phyloP scores from a whole-genome alignment of 2,329 filamentous ascomycete species.

The Trichophyton rubrum region DNA sequence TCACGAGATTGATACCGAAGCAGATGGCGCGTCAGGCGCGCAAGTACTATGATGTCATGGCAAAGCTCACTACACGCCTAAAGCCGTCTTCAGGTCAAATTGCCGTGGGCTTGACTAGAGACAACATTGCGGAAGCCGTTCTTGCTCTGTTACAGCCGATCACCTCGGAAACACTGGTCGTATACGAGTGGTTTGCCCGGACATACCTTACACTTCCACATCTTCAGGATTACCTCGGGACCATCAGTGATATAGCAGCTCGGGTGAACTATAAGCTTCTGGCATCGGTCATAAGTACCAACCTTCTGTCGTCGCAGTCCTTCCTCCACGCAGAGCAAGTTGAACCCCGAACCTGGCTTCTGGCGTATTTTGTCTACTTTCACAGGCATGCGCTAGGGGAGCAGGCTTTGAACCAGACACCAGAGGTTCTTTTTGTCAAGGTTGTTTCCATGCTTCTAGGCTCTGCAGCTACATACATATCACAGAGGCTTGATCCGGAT shows the following conservation, averaged over 20 bases:
- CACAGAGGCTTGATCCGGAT: constrained; percentile 37
- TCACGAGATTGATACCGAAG: constrained; percentile 30
- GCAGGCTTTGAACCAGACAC: constrained; percentile 27
- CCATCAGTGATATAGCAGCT: constrained; percentile 33
- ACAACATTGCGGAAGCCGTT: constrained; percentile 23
- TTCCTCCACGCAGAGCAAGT: constrained; percentile 23
- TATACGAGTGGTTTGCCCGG: constrained; percentile 34
- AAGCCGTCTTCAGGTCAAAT: constrained; percentile 10
- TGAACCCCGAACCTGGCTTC: constrained; percentile 41
- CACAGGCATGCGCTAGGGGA: constrained; percentile 37
- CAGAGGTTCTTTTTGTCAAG: constrained; percentile 43
- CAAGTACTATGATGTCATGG: constrained; percentile 31
- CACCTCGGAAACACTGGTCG: constrained; percentile 32
- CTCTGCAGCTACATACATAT: constrained; percentile 44
- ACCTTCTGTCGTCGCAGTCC: constrained; percentile 18
- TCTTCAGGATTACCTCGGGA: constrained; percentile 26
- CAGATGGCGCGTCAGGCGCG: constrained; percentile 27
- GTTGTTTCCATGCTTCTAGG: constrained; percentile 46
- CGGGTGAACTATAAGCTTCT: constrained; percentile 41
- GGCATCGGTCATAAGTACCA: constrained; percentile 26
- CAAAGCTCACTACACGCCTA: constrained; percentile 22
- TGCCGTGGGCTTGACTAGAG: constrained; percentile 17
- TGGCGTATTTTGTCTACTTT: constrained; percentile 49
- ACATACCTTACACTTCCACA: constrained; percentile 37
- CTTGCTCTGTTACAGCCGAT: constrained; percentile 33